Evolutionary conservation across 2,329 filamentous ascomycete species (phyloP), one percentile per base, ranked within the genome.

Genomic region (Madurella fahalii): DNA sequence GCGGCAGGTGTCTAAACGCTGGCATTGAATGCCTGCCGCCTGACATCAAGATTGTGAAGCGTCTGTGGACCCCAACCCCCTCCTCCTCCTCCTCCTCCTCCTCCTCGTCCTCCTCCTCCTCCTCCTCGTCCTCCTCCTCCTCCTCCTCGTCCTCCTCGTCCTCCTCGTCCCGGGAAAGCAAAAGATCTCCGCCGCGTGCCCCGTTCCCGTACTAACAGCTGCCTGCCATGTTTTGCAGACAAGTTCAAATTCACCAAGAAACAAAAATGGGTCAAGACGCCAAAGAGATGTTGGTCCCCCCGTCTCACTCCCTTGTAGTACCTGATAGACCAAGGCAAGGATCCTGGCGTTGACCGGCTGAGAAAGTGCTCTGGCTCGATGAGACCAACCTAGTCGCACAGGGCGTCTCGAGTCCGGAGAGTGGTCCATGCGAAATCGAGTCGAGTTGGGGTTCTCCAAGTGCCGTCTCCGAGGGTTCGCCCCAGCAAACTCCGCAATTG

Each of bases 241-340:
- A 60, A 63, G 5, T 71, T 67, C 54, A 56, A 61, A 3, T 71
- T 67, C 47, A 52, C 60, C 31, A 62, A 58, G 31, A 62, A 59
- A 12, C 69, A 71, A 56, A 67, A 62, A 60, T 72, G 69, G 69
- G 61, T 69, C 50, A 66, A 62, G 47, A 65, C 62, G 2, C 68
- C 69, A 13, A 63, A 56, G 48, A 57, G 63, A 57, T 59, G 67
- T 67, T 40, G 37, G 61, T 60, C 8, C 18, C 30, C 44, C 25
- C 9, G 7, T 51, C 13, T 15, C 13, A 18, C 16, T 37, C 43
- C 20, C 18, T 17, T 9, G 2, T 39, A 31, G 11, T 30, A 12
- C 44, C 9, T 20, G 20, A 18, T 9, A 40, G 34, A 37, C 11
- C 34, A 37, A 37, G 9, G 34, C 34, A 15, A 15, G n/a, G 9